Evolutionary conservation across 805 yeast genomes (phyloP), one percentile per base, ranked within the genome.

Genomic region (Saccharomycopsis malanga): DNA sequence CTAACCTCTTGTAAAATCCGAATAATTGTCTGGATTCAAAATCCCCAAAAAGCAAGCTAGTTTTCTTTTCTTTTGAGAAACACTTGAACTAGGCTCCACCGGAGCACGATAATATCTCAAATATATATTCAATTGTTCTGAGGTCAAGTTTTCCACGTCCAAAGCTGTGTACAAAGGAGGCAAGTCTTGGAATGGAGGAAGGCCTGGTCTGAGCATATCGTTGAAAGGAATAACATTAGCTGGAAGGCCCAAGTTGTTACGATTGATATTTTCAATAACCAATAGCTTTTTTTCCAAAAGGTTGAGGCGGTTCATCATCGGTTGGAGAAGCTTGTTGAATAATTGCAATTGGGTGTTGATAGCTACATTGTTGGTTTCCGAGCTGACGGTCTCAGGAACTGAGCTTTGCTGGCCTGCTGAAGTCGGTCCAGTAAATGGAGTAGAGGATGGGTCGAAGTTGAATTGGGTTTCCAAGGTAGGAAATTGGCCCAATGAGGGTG

Each of bases 151-250:
- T 21, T 51, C 52, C 24, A 51, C 34, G 25, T 51, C 54, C 22
- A 51, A 44, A 6, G 52, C 52, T 18, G 54, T 51, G 12, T 42
- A 34, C 21, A 51, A 34, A 22, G 48, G 24, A 5, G 54, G 48
- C 18, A 51, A 34, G 5, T 49, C 44, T 42, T 45, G 41, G 25
- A 47, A 48, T 42, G 51, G 46, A 23, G 40, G 30, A 15, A 17
- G 21, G 4, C 52, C 52, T 5, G 52, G 54, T 23, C 42, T 36
- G n/a, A 51, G 18, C 17, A 44, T 17, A 14, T 48, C 49, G n/a
- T 35, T 23, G 15, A 51, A 45, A n/a, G 52, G 54, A 25, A 51
- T 24, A 7, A 51, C 40, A 32, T 51, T 51, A n/a, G 52, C 47
- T 4, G 54, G 52, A 35, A 51, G 36, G 15, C 52, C 52, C 22